Evolutionary conservation across 805 yeast species (phyloP).

Genomic region (Barnettozyma vustinii): DNA sequence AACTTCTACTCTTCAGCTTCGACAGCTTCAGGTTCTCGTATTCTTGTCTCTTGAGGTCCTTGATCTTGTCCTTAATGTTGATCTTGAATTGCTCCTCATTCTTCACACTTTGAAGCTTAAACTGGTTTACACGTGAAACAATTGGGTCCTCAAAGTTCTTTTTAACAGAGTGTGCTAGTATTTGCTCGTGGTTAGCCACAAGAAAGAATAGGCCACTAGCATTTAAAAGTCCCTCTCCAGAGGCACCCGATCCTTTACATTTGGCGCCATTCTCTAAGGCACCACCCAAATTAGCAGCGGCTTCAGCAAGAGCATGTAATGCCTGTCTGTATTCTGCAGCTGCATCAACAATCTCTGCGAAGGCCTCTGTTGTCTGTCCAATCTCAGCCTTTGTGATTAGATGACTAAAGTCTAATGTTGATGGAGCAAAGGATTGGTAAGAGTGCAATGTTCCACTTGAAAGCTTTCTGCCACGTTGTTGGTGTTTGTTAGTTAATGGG

Average conservation of each 20-base stretch:
- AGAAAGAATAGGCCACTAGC: conserved; percentile 77
- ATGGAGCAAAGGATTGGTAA: conserved; percentile 24
- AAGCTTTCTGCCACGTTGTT: conserved; percentile 2
- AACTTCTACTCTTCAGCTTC: conserved; percentile 55
- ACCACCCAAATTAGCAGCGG: conserved; percentile 67
- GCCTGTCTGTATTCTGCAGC: conserved; percentile 44
- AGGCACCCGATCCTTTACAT: conserved; percentile 54
- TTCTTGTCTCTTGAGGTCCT: conserved; percentile 53
- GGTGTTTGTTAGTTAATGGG: not conserved
- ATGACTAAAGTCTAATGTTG: conserved; percentile 55
- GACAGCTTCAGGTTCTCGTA: conserved; percentile 53
- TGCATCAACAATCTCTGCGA: conserved; percentile 41
- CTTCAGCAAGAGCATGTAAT: conserved; percentile 41
- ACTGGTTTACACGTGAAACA: conserved; percentile 36
- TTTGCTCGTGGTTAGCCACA: conserved; percentile 71
- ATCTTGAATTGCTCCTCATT: conserved; percentile 51
- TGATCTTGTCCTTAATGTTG: conserved; percentile 47
- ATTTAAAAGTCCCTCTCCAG: conserved; percentile 58
- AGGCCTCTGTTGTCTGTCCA: conserved; percentile 41
- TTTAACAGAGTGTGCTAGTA: conserved; percentile 54
- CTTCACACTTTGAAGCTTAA: conserved; percentile 36
- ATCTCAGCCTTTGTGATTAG: conserved; percentile 59
- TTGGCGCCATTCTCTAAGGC: conserved; percentile 62
- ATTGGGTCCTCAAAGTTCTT: conserved; percentile 54
- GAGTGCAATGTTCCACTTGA: conserved; percentile 13